phyloP scores from a whole-genome alignment of 2,329 filamentous ascomycete genomes.

The Orbilia quercus region DNA sequence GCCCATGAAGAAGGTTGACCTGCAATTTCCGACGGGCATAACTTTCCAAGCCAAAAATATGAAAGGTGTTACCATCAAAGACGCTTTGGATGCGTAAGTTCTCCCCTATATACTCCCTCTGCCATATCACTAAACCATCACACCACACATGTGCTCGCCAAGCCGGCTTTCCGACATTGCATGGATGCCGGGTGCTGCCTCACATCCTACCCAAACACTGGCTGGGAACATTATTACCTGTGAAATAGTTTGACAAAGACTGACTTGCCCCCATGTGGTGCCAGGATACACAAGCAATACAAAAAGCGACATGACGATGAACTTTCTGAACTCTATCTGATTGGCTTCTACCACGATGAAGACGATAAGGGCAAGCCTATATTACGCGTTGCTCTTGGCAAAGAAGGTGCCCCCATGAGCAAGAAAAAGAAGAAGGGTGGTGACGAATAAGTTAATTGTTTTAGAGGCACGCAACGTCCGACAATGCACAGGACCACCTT shows the following conservation, averaged over 20 bases:
- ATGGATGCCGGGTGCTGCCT: no score
- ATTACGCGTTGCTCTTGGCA: conserved; percentile 86
- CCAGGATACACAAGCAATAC: conserved; percentile 57
- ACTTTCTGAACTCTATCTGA: conserved; percentile 84
- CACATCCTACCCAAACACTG: no score
- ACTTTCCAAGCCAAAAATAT: conserved; percentile 90
- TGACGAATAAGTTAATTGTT: conserved; percentile 60
- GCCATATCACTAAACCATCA: conserved; percentile 21
- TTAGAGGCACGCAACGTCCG: conserved; percentile 5
- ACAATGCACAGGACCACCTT: neutral
- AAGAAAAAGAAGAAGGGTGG: conserved; percentile 73
- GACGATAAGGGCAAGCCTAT: conserved; percentile 86
- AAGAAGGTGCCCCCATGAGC: conserved; percentile 70
- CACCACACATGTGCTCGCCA: conserved; percentile 3
- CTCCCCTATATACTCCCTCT: neutral
- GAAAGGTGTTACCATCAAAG: conserved; percentile 96
- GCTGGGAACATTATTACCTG: no score
- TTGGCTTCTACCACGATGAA: conserved; percentile 96
- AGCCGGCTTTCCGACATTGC: neutral
- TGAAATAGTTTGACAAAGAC: conserved; percentile 4
- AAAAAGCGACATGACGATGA: conserved; percentile 82
- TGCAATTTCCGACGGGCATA: conserved; percentile 88
- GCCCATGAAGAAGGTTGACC: conserved; percentile 91
- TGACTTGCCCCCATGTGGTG: neutral
- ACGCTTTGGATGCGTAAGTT: conserved; percentile 77